Evolutionary conservation across 495 filamentous ascomycete genomes (phyloP), one percentile per base, ranked within the genome.

Genomic region (Neohortaea acidophila): DNA sequence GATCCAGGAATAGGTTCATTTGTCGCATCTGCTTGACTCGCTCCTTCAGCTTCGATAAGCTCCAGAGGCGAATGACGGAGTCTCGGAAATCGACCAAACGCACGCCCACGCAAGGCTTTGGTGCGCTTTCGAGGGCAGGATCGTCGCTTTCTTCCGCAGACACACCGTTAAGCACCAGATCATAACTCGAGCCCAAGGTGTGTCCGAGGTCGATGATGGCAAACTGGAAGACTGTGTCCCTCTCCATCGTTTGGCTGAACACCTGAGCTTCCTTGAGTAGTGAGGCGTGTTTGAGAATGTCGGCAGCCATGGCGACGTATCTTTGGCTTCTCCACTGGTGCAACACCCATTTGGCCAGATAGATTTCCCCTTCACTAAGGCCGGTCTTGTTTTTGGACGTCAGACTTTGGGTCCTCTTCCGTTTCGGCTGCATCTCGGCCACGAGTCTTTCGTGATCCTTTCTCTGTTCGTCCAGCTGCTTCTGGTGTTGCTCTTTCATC

Each of bases 171-270:
- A 97, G 63, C 3, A 96, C 85, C 48, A 96, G 77, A 58, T 97
- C 89, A 56, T 97, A 97, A 3, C 83, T 92, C 5, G 91, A 96
- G 41, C 76, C 82, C 53, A 86, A 72, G 32, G 76, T 73, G 49
- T 96, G 86, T 1, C 89, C 89, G 49, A 79, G 65, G 44, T 91
- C 85, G 20, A 96, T 72, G 39, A 96, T 73, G 13, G 84, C 79
- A 54, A 94, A 96, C 59, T 97, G 89, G 59, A 97, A 97, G 23
- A 87, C 81, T 12, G 94, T 79, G 46, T 75, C 75, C 60, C 94
- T 89, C 49, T 89, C 84, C 69, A 97, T 81, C 45, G 85, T 84
- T 42, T 93, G 84, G 60, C 91, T 94, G 81, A 97, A 87, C 34
- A 97, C 75, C 55, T 97, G 89, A 3, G 87, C 91, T 56, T 97